Evolutionary conservation across 2,329 filamentous ascomycete genomes (phyloP).

Genomic region (Aspergillus ustus): DNA sequence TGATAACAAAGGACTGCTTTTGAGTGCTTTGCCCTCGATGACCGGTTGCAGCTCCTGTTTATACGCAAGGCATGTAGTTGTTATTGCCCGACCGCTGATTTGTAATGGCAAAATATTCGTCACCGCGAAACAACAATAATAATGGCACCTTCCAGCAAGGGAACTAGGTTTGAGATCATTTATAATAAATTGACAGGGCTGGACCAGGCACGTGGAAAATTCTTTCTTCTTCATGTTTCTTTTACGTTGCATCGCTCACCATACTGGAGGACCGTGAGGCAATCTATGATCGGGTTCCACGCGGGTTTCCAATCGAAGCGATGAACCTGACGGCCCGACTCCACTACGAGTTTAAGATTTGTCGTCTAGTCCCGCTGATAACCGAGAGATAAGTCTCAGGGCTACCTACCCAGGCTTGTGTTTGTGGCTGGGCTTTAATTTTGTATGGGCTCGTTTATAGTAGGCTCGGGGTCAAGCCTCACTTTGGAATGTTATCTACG

Average conservation of each 20-base stretch:
- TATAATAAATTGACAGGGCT: conserved; percentile 4
- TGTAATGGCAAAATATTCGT: conserved; percentile 18
- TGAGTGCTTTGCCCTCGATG: not conserved
- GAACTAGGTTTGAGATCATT: not conserved
- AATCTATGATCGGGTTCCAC: conserved; percentile 25
- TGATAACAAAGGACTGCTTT: conserved; percentile 2
- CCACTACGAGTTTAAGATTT: conserved; percentile 13
- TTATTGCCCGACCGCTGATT: conserved; percentile 18
- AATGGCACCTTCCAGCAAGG: conserved; percentile 3
- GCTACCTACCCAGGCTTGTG: not conserved
- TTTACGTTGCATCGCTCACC: conserved; percentile 32
- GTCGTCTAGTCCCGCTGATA: conserved; percentile 2
- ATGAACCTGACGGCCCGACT: conserved; percentile 9
- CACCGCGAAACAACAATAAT: conserved; percentile 9
- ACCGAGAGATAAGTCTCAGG: conserved; percentile 3
- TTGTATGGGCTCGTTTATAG: not conserved
- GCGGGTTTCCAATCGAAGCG: conserved; percentile 23
- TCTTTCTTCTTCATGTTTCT: conserved; percentile 25
- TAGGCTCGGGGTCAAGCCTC: not conserved
- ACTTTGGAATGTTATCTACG: not conserved
- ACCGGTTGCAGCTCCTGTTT: conserved; percentile 2
- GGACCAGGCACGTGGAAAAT: conserved; percentile 11
- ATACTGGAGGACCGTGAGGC: conserved; percentile 24
- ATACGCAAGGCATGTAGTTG: not conserved
- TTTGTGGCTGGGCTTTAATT: not conserved